Evolutionary conservation across 306 rosid genomes (phyloP).

Genomic region (Sicyos edulis): DNA sequence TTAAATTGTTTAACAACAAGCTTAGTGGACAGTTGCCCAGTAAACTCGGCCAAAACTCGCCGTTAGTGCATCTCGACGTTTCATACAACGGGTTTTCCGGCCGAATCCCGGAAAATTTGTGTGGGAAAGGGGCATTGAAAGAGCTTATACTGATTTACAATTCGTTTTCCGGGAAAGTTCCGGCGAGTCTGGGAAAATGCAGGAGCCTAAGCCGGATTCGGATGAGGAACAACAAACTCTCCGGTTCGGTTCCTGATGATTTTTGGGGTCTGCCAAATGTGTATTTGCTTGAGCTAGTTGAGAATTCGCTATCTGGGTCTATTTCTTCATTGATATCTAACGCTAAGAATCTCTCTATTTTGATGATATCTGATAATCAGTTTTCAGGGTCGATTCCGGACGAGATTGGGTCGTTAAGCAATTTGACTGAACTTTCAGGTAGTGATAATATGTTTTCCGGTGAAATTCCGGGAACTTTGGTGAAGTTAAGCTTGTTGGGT

Average conservation of each 20-base stretch:
- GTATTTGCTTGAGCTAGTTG: constrained; percentile 44
- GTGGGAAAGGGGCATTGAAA: constrained; percentile 35
- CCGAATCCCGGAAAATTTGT: constrained; percentile 48
- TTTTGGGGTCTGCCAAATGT: constrained; percentile 67
- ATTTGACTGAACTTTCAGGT: constrained; percentile 41
- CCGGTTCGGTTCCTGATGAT: constrained; percentile 55
- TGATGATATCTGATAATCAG: constrained; percentile 45
- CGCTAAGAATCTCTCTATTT: constrained; percentile 42
- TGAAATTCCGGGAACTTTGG: constrained; percentile 39
- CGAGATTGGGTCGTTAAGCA: constrained; percentile 39
- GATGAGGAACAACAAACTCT: constrained; percentile 49
- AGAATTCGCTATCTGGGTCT: constrained; percentile 54
- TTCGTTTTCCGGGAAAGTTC: constrained; percentile 60
- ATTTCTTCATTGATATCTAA: constrained; percentile 44
- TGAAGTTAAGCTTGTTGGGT: constrained; percentile 41
- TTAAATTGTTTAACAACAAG: constrained; percentile 52
- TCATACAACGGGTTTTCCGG: constrained; percentile 54
- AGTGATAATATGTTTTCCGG: constrained; percentile 43
- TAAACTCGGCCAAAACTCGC: constrained; percentile 49
- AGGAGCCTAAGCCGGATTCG: constrained; percentile 48
- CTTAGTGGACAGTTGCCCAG: constrained; percentile 49
- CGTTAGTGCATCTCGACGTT: constrained; percentile 37
- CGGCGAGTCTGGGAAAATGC: constrained; percentile 45
- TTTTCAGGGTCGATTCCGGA: constrained; percentile 61
- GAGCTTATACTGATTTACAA: constrained; percentile 45